phyloP scores from a whole-genome alignment of 257 asterid genomes.

The Orobanche coerulescens region DNA sequence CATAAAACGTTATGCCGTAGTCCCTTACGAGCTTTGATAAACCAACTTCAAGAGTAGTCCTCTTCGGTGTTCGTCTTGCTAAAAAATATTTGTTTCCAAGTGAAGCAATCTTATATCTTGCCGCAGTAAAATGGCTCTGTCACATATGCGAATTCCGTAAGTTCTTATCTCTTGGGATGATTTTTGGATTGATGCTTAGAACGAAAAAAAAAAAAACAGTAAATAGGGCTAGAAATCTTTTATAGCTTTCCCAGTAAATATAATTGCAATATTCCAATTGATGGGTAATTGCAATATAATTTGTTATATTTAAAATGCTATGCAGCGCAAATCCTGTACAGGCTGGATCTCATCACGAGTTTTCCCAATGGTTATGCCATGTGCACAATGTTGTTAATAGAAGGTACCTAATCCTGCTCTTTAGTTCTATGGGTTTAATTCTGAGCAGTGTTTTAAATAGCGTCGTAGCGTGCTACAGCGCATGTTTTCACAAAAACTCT shows the following conservation, averaged over 20 bases:
- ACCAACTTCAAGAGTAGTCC: too few relatives aligned
- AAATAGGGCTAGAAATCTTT: not conserved
- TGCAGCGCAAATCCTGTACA: constrained; percentile 72
- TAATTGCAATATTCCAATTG: not conserved
- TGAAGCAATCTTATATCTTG: too few relatives aligned
- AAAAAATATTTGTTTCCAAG: too few relatives aligned
- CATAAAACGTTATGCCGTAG: too few relatives aligned
- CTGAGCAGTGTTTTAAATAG: too few relatives aligned
- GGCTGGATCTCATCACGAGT: constrained; percentile 76
- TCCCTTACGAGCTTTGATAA: too few relatives aligned
- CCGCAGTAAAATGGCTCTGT: too few relatives aligned
- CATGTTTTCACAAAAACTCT: too few relatives aligned
- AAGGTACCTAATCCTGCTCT: constrained; percentile 42
- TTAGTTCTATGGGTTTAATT: too few relatives aligned
- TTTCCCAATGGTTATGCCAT: constrained; percentile 81
- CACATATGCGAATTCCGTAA: not conserved
- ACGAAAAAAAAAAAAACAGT: not conserved
- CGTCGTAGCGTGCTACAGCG: too few relatives aligned
- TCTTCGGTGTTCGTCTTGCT: too few relatives aligned
- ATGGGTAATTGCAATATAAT: not conserved
- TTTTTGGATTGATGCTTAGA: constrained; percentile 1
- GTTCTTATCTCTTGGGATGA: not conserved
- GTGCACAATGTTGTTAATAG: constrained; percentile 86
- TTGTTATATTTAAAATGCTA: not conserved
- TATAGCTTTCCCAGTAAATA: not conserved